phyloP scores from a whole-genome alignment of 2,329 filamentous ascomycete genomes.

The Diaporthe sp. region DNA sequence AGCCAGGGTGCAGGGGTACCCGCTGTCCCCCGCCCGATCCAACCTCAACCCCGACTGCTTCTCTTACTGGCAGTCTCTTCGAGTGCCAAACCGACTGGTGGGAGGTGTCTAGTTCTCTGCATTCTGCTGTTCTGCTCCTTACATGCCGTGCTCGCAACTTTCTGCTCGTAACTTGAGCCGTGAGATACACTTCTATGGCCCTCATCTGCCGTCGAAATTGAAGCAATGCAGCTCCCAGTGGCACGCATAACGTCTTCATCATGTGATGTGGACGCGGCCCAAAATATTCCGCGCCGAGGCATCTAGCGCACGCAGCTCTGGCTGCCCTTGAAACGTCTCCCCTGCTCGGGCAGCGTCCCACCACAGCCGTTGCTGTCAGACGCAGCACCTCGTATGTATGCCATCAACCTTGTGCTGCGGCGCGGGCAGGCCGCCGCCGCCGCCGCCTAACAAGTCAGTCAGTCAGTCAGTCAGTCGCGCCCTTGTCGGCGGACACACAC shows the following conservation, averaged over 20 bases:
- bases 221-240: constrained; percentile 3
- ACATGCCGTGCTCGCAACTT: neutral
- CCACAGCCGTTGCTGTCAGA: constrained; percentile 18
- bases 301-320: constrained; percentile 13
- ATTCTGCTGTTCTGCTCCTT: neutral
- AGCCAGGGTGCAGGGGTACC: neutral
- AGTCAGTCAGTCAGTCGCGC: constrained; percentile 6
- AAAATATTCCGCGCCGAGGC: neutral
- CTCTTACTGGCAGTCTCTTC: neutral
- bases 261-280: constrained; percentile 25
- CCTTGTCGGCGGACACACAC: neutral
- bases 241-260: constrained; percentile 27
- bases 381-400: constrained; percentile 30
- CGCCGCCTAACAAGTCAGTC: neutral
- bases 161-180: neutral
- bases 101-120: neutral
- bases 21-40: neutral
- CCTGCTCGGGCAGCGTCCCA: neutral
- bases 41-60: neutral
- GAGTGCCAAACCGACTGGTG: neutral
- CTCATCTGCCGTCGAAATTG: neutral
- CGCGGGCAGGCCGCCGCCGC: neutral
- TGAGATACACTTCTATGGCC: neutral
- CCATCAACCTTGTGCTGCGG: constrained; percentile 27
- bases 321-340: neutral